These are phyloP conservation scores for Cercospora sojina DNA, from an alignment of 2,329 filamentous ascomycete species.

Conservation along the genomic window DNA sequence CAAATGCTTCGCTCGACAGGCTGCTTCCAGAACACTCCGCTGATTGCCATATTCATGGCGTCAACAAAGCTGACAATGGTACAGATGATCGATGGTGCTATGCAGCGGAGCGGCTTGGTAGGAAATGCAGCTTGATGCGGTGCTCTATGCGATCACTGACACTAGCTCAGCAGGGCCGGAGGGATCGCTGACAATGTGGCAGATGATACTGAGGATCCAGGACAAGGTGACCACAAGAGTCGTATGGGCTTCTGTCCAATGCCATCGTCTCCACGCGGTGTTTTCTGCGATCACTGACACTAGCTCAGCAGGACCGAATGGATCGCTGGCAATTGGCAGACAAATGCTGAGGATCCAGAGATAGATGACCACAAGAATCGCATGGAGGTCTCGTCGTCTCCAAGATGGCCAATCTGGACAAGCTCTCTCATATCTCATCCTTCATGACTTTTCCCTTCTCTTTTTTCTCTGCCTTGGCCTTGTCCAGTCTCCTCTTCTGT, in stretches of 20 bases:
- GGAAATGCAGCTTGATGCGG: not conserved
- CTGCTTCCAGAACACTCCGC: not conserved
- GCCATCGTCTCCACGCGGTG: not conserved
- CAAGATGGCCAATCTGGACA: not conserved
- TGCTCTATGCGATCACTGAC: not conserved
- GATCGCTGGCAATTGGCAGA: not conserved
- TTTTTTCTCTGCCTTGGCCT: conserved; percentile 11
- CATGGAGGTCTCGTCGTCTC: too few species aligned
- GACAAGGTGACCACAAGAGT: too few species aligned
- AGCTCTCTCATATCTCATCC: conserved; percentile 13
- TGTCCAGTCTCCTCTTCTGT: conserved; percentile 17
- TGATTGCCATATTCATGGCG: not conserved
- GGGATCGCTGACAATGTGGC: too few species aligned
- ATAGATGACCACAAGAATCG: not conserved
- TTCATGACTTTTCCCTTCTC: conserved; percentile 8
- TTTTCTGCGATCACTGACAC: not conserved
- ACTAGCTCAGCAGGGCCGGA: too few species aligned
- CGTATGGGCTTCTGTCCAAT: not conserved
- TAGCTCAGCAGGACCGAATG: not conserved
- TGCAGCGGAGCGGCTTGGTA: not conserved
- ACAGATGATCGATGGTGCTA: not conserved
- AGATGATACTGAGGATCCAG: too few species aligned
- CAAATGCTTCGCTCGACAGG: not conserved
- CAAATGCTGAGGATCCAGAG: not conserved
- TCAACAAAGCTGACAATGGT: not conserved